phyloP scores from a whole-genome alignment of 345 rosid species.

The Clarkia xantiana region DNA sequence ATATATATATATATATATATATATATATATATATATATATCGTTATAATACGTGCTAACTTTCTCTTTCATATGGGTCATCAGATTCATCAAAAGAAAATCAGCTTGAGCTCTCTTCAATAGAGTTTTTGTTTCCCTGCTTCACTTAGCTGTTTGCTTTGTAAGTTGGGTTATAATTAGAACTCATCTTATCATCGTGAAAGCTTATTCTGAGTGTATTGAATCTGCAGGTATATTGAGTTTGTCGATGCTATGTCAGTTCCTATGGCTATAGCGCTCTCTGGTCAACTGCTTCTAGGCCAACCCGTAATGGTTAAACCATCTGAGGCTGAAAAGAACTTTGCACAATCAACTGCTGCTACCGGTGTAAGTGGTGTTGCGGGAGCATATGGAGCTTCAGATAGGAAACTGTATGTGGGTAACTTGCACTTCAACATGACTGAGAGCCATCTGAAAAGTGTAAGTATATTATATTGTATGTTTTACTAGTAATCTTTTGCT shows the following conservation, averaged over 20 bases:
- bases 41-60: conserved; percentile 24
- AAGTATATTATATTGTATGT: conserved; percentile 5
- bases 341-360: conserved; percentile 54
- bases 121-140: conserved; percentile 50
- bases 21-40: conserved; percentile 1
- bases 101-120: conserved; percentile 58
- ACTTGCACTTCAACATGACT: conserved; percentile 84
- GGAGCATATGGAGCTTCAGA: conserved; percentile 75
- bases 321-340: conserved; percentile 98
- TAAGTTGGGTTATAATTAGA: conserved; percentile 23
- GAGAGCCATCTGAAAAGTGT: conserved; percentile 91
- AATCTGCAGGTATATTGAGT: conserved; percentile 82
- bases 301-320: conserved; percentile 97
- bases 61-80: conserved; percentile 33
- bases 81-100: conserved; percentile 57
- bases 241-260: conserved; percentile 84
- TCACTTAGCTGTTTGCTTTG: conserved; percentile 47
- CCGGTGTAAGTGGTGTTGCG: conserved; percentile 33
- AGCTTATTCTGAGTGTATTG: conserved; percentile 19
- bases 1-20: neutral
- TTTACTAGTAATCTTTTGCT: no score
- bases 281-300: conserved; percentile 79
- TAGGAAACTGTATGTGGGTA: conserved; percentile 87
- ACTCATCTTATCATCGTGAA: conserved; percentile 13
- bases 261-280: conserved; percentile 94